A percentile compares a stretch with the other conserved stretches of the same genome.
Conservation (phyloP, 192 early-diverging fungal genomes). For the Hyaloraphidium curvatum region DNA sequence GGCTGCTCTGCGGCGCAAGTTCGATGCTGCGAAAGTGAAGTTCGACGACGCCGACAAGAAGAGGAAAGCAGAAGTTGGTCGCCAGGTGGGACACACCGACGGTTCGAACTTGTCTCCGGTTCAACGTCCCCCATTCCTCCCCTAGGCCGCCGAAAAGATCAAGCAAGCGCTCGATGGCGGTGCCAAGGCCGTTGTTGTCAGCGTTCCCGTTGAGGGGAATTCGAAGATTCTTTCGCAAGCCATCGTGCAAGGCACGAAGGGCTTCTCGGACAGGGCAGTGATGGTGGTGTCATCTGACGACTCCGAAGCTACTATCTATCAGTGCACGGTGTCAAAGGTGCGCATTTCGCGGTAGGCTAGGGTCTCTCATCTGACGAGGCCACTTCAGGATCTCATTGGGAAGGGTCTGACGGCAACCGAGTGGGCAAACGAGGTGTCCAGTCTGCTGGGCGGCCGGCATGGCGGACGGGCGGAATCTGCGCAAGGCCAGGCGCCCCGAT, state of each 20-base stretch:
- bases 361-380: no score
- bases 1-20: slow-evolving; percentile 46
- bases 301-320: no score
- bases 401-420: slow-evolving; percentile 75
- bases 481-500: slow-evolving; percentile 63
- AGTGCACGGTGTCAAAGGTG: no score
- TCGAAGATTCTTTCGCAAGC: slow-evolving; percentile 67
- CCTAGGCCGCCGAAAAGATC: slow-evolving; percentile 45
- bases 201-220: slow-evolving; percentile 54
- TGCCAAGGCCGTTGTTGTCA: slow-evolving; percentile 33
- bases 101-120: no score
- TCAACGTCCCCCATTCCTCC: no score
- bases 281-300: no score
- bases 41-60: slow-evolving; percentile 82
- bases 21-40: slow-evolving; percentile 51
- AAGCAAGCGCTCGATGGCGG: slow-evolving; percentile 49
- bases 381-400: no score
- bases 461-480: slow-evolving; percentile 91
- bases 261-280: no score
- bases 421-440: slow-evolving; percentile 73
- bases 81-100: slow-evolving; percentile 35
- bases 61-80: slow-evolving; percentile 61
- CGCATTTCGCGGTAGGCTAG: no score
- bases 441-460: slow-evolving; percentile 72
- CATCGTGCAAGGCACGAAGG: no score